Evolutionary conservation across 805 yeast genomes (phyloP).

Genomic region (Metschnikowia bowlesiae): DNA sequence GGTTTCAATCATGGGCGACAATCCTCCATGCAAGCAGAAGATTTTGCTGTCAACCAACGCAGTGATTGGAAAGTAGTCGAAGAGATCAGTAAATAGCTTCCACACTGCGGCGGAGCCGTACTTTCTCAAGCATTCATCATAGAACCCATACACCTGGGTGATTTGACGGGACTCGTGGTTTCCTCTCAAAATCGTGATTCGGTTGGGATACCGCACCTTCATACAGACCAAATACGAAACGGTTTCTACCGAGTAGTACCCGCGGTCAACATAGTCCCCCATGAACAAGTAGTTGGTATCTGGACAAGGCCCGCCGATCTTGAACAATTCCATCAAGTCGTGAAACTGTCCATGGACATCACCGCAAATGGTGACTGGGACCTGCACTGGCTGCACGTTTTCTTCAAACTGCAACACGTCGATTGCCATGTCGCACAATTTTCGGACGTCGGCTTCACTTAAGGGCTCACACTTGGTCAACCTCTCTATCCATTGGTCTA

Average conservation of each 20-base stretch:
- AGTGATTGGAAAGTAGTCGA: slow-evolving; percentile 90
- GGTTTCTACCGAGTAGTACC: slow-evolving; percentile 87
- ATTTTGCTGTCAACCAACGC: slow-evolving; percentile 88
- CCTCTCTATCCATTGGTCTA: slow-evolving; percentile 86
- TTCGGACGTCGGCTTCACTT: slow-evolving; percentile 72
- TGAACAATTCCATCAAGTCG: slow-evolving; percentile 87
- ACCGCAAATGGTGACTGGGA: slow-evolving; percentile 96
- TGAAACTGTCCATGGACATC: slow-evolving; percentile 97
- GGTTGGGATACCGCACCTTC: slow-evolving; percentile 86
- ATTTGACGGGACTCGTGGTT: slow-evolving; percentile 95
- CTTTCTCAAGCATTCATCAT: slow-evolving; percentile 91
- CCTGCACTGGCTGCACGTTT: slow-evolving; percentile 91
- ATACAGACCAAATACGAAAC: slow-evolving; percentile 83
- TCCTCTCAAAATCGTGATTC: slow-evolving; percentile 90
- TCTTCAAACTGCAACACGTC: slow-evolving; percentile 89
- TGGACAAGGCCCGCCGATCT: slow-evolving; percentile 69
- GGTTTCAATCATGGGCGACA: slow-evolving; percentile 91
- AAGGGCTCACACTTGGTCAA: slow-evolving; percentile 76
- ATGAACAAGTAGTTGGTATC: slow-evolving; percentile 46
- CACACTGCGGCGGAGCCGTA: slow-evolving; percentile 91
- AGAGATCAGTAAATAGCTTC: slow-evolving; percentile 87
- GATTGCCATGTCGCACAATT: slow-evolving; percentile 83
- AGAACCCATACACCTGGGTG: slow-evolving; percentile 93
- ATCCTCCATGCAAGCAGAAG: slow-evolving; percentile 91
- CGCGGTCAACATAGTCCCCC: slow-evolving; percentile 84